A percentile compares a stretch with the other conserved stretches of the same genome.
Evolutionary conservation across 2,329 filamentous ascomycete species (phyloP).

Genomic region (Macroventuria anomochaeta): DNA sequence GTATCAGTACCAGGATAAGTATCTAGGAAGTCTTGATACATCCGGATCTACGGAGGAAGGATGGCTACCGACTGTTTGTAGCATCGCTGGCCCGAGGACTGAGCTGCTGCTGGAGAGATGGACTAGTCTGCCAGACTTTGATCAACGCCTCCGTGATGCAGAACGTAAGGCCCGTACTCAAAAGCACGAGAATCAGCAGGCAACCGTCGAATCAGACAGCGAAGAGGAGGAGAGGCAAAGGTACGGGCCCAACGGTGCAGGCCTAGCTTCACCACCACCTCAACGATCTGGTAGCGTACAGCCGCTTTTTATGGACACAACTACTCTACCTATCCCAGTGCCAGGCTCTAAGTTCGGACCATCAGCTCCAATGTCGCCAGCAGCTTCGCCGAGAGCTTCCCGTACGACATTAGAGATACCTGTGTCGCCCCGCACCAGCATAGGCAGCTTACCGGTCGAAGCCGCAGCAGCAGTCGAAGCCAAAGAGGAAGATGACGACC

Average conservation of each 20-base stretch:
- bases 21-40: slow-evolving; percentile 34
- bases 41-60: slow-evolving; percentile 27
- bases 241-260: slow-evolving; percentile 18
- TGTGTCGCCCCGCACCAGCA: slow-evolving; percentile 35
- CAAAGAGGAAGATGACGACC: slow-evolving; percentile 40
- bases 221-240: slow-evolving; percentile 37
- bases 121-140: slow-evolving; percentile 43
- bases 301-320: slow-evolving; percentile 39
- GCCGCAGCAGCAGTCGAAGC: slow-evolving; percentile 42
- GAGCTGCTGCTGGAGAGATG: slow-evolving; percentile 41
- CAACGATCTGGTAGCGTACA: slow-evolving; percentile 31
- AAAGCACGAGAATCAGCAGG: slow-evolving; percentile 39
- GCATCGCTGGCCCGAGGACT: slow-evolving; percentile 30
- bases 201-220: slow-evolving; percentile 45
- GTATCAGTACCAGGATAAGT: slow-evolving; percentile 37
- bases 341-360: slow-evolving; percentile 27
- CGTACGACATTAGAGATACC: slow-evolving; percentile 23
- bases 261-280: slow-evolving; percentile 19
- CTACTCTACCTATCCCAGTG: slow-evolving; percentile 29
- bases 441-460: slow-evolving; percentile 36
- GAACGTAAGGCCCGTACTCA: slow-evolving; percentile 31
- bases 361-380: slow-evolving; percentile 34
- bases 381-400: slow-evolving; percentile 33
- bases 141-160: slow-evolving; percentile 34
- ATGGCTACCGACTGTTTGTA: slow-evolving; percentile 35